Conservation (phyloP, 108 stramenopile species). For the Cyclotella cryptica region DNA sequence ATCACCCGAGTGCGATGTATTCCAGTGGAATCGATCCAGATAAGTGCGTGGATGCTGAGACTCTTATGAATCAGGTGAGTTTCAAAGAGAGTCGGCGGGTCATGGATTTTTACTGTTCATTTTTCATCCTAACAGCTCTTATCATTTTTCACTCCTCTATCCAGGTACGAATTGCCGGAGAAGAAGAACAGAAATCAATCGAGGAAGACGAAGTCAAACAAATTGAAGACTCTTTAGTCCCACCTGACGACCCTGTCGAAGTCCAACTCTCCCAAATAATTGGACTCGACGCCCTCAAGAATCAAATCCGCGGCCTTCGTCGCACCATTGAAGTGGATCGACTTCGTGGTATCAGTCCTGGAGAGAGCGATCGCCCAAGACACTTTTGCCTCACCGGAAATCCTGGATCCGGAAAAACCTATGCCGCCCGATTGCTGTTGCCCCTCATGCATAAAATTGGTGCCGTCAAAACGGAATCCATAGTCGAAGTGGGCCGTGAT, state of each 20-base stretch:
- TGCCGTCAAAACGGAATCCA: conserved; percentile 61
- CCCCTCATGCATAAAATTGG: conserved; percentile 82
- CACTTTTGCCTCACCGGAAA: conserved; percentile 89
- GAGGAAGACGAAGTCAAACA: conserved; percentile 85
- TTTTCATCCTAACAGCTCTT: conserved; percentile 1
- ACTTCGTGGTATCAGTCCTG: conserved; percentile 48
- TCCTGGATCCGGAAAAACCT: conserved; percentile 92
- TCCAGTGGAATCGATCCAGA: conserved; percentile 59
- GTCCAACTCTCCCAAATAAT: conserved; percentile 66
- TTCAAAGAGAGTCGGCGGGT: not conserved
- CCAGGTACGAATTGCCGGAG: conserved; percentile 79
- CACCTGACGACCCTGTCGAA: conserved; percentile 87
- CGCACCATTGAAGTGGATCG: conserved; percentile 80
- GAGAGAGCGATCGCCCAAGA: conserved; percentile 55
- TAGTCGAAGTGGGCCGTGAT: conserved; percentile 70
- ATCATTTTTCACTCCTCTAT: not conserved
- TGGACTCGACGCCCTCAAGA: conserved; percentile 62
- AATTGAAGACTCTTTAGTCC: conserved; percentile 83
- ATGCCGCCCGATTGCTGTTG: conserved; percentile 77
- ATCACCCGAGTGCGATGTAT: conserved; percentile 82
- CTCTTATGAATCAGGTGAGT: conserved; percentile 81
- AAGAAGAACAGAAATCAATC: conserved; percentile 68
- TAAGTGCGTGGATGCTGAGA: conserved; percentile 53
- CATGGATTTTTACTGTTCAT: not conserved
- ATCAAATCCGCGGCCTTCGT: conserved; percentile 59